phyloP scores from a whole-genome alignment of 2,329 filamentous ascomycete genomes.

The Hypoxylon sp. region DNA sequence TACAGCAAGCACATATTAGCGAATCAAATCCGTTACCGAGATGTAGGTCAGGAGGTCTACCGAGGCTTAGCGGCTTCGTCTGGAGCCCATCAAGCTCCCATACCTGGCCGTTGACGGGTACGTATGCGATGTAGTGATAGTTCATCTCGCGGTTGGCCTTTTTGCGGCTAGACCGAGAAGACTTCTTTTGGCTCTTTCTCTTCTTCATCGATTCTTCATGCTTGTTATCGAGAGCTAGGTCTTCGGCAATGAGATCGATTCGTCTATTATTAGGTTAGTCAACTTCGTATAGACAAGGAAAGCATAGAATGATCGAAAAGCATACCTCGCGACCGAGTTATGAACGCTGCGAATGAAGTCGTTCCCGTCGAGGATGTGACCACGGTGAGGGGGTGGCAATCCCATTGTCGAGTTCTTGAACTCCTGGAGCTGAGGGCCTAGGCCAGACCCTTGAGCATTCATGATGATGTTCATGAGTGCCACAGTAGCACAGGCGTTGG shows the following conservation, averaged over 20 bases:
- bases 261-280: constrained; percentile 60
- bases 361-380: constrained; percentile 79
- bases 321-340: constrained; percentile 84
- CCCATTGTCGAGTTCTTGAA: constrained; percentile 80
- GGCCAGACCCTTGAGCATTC: constrained; percentile 75
- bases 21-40: constrained; percentile 30
- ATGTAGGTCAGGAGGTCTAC: constrained; percentile 50
- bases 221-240: constrained; percentile 73
- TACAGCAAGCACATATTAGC: constrained; percentile 53
- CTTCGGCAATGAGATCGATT: constrained; percentile 80
- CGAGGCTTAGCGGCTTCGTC: constrained; percentile 74
- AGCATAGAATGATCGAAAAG: constrained; percentile 5
- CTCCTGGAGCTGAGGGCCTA: constrained; percentile 76
- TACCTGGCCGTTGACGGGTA: constrained; percentile 78
- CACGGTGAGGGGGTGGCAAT: constrained; percentile 79
- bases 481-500: constrained; percentile 91
- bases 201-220: constrained; percentile 57
- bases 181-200: constrained; percentile 44
- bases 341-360: constrained; percentile 83
- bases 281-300: not conserved
- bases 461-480: constrained; percentile 94
- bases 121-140: constrained; percentile 91
- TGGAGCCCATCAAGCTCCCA: constrained; percentile 94
- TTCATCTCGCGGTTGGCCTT: constrained; percentile 69
- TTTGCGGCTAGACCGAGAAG: constrained; percentile 42